These are phyloP conservation scores for Globisporangium recalcitrans DNA, from an alignment of 352 stramenopile species.

Conservation along the genomic window DNA sequence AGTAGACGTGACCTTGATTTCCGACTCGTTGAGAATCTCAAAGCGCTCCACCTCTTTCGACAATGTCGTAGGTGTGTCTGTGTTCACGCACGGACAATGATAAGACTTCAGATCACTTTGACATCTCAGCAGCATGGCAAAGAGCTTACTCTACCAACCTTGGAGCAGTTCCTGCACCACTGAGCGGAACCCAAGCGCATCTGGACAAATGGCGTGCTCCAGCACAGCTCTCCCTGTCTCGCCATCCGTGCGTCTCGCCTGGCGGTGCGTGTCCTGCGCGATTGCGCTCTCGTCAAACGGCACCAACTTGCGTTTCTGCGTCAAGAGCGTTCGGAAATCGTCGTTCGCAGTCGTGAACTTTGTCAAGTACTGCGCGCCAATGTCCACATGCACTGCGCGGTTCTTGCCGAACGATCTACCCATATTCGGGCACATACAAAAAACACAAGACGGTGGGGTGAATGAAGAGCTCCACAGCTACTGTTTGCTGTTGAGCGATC, in stretches of 20 bases:
- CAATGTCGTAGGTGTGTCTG: constrained; percentile 37
- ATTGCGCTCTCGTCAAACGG: constrained; percentile 48
- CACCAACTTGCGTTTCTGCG: constrained; percentile 26
- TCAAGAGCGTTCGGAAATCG: constrained; percentile 38
- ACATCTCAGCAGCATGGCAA: not conserved
- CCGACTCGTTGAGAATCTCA: constrained; percentile 41
- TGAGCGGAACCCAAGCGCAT: constrained; percentile 44
- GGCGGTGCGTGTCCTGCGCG: constrained; percentile 37
- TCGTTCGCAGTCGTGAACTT: constrained; percentile 42
- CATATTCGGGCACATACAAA: not conserved
- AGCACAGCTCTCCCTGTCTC: constrained; percentile 14
- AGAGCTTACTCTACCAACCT: constrained; percentile 12
- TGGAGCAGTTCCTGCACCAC: constrained; percentile 51
- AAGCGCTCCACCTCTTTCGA: constrained; percentile 47
- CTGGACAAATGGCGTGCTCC: constrained; percentile 36
- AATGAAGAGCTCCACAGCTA: constrained; percentile 4
- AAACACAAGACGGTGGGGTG: not conserved
- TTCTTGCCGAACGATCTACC: constrained; percentile 52
- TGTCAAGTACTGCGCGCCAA: constrained; percentile 70
- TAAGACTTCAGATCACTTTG: not conserved
- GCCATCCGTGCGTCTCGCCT: constrained; percentile 9
- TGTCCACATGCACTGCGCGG: constrained; percentile 48
- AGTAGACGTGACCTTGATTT: constrained; percentile 37
- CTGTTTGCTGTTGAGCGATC: no score
- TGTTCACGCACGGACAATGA: not conserved